phyloP scores from a whole-genome alignment of 2,329 filamentous ascomycete genomes.

The Teratosphaeria epicoccoides region DNA sequence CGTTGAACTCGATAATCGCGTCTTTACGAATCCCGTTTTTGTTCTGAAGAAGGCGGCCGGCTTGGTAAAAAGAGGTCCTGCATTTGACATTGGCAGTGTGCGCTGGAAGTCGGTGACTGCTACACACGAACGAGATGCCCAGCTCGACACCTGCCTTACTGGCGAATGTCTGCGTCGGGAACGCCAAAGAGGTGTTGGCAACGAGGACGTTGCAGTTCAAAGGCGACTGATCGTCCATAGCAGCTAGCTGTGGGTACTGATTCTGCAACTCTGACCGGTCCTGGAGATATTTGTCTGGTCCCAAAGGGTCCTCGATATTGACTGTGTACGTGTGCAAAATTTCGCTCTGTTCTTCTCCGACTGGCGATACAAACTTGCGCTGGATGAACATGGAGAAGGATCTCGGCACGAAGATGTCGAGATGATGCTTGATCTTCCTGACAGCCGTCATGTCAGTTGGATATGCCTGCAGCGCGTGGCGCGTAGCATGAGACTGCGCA shows the following conservation, averaged over 20 bases:
- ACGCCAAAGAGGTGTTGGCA: conserved; percentile 32
- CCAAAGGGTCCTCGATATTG: conserved; percentile 21
- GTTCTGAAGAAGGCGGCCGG: conserved; percentile 10
- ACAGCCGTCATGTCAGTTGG: conserved; percentile 5
- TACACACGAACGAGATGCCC: conserved; percentile 22
- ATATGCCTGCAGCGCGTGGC: conserved; percentile 2
- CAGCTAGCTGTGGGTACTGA: conserved; percentile 21
- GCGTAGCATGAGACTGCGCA: conserved; percentile 4
- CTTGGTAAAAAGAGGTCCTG: conserved; percentile 18
- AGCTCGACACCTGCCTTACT: conserved; percentile 23
- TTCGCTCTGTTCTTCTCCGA: conserved; percentile 15
- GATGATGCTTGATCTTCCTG: conserved; percentile 10
- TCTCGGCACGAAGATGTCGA: conserved; percentile 20
- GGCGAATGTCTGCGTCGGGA: conserved; percentile 29
- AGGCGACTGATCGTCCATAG: conserved; percentile 14
- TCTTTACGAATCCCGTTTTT: too few species aligned
- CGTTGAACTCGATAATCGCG: conserved; percentile 7
- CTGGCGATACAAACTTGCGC: conserved; percentile 12
- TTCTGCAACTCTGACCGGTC: conserved; percentile 25
- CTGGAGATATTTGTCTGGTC: conserved; percentile 23
- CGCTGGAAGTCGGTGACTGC: conserved; percentile 13
- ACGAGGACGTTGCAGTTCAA: conserved; percentile 29
- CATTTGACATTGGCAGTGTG: conserved; percentile 13
- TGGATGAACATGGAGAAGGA: conserved; percentile 35
- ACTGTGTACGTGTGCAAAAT: conserved; percentile 31